Evolutionary conservation across 1,284 basidiomycete genomes (phyloP).

Genomic region (Microbotryomycetes sp.): DNA sequence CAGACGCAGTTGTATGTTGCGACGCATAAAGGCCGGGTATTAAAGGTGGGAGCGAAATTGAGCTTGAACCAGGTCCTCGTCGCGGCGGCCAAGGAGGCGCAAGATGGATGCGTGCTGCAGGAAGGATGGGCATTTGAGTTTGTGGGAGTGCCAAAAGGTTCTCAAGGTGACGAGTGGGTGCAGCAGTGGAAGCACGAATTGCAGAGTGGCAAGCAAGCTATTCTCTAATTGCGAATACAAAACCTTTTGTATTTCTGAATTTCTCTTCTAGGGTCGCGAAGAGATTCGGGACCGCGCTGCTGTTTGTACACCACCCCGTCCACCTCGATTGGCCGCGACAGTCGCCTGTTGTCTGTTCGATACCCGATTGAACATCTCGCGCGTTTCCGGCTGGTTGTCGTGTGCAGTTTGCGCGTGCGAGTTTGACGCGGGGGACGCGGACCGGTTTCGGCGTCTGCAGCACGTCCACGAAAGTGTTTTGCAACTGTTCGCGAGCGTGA

Average conservation of each 20-base stretch:
- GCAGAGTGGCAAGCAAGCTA: constrained; percentile 11
- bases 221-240: constrained; percentile 9
- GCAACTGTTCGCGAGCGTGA: neutral
- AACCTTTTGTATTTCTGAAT: too few species aligned
- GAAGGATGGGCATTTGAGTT: constrained; percentile 67
- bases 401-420: neutral
- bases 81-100: constrained; percentile 46
- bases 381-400: too few species aligned
- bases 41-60: constrained; percentile 87
- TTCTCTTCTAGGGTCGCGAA: too few species aligned
- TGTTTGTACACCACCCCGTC: too few species aligned
- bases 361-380: too few species aligned
- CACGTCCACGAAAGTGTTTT: neutral
- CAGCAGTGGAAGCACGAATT: constrained; percentile 66
- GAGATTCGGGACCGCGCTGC: too few species aligned
- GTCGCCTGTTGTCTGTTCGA: too few species aligned
- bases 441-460: neutral
- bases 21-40: constrained; percentile 62
- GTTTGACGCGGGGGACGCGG: neutral
- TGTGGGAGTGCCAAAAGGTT: constrained; percentile 74
- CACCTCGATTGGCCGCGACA: neutral
- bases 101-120: constrained; percentile 67
- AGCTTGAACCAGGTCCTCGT: constrained; percentile 65
- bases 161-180: constrained; percentile 77
- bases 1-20: constrained; percentile 71